Percentiles rank a stretch among this genome's conserved stretches.
Evolutionary conservation across 805 yeast genomes (phyloP).

Genomic region (Barnettozyma sp.): DNA sequence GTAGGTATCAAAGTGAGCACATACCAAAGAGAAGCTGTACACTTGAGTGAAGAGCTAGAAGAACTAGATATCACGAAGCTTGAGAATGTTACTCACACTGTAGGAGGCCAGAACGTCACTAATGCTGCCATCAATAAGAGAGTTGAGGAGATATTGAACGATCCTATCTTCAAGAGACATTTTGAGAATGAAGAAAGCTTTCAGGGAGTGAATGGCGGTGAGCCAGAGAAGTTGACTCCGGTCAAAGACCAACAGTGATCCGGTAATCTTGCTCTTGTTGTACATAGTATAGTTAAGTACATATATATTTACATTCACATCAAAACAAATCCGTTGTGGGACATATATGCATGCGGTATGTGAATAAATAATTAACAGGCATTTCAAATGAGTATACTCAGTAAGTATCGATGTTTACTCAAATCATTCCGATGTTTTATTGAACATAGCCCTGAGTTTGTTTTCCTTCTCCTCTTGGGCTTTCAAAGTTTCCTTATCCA

Average conservation of each 20-base stretch:
- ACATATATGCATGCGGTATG: too few relatives aligned
- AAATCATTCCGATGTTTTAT: conserved; percentile 8
- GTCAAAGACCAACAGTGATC: too few relatives aligned
- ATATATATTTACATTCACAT: background rate
- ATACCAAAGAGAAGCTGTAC: conserved; percentile 45
- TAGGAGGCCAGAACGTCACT: conserved; percentile 11
- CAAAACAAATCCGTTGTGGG: too few relatives aligned
- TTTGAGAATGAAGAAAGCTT: conserved; percentile 17
- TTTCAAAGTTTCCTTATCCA: conserved; percentile 22
- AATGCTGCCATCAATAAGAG: conserved; percentile 30
- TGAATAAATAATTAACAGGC: too few relatives aligned
- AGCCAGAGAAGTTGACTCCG: too few relatives aligned
- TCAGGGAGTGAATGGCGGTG: too few relatives aligned
- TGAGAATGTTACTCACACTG: conserved; percentile 7
- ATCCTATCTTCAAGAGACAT: conserved; percentile 62
- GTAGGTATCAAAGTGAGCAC: conserved; percentile 77
- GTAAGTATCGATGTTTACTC: background rate
- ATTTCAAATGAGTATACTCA: too few relatives aligned
- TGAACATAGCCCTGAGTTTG: conserved; percentile 35
- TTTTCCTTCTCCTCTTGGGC: conserved; percentile 37
- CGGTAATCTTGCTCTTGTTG: too few relatives aligned
- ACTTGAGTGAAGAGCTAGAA: conserved; percentile 36
- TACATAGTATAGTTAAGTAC: background rate
- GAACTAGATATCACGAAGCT: conserved; percentile 18
- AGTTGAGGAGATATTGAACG: conserved; percentile 63